These are phyloP conservation scores for Phytophthora pistaciae DNA, from an alignment of 352 stramenopile genomes.

Conservation along the genomic window DNA sequence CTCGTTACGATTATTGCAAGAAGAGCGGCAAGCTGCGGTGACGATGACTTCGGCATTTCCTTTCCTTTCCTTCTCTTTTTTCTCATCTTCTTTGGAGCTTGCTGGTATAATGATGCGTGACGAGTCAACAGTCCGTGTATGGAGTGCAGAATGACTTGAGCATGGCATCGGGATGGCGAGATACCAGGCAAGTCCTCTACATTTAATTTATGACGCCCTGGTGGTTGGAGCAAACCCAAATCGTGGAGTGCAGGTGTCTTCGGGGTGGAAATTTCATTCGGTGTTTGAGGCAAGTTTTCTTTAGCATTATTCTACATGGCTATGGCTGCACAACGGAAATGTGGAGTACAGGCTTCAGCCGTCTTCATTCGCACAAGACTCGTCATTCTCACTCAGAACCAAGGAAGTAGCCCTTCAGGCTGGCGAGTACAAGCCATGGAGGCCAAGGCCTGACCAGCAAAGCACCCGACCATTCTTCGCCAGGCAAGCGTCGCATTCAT, in stretches of 20 bases:
- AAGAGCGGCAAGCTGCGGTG: background rate
- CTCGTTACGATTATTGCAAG: background rate
- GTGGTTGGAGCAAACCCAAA: background rate
- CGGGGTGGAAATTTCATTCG: background rate
- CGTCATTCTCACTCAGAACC: too few species aligned
- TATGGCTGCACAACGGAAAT: background rate
- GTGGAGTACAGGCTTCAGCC: background rate
- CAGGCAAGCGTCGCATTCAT: constrained; percentile 8
- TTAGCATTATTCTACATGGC: background rate
- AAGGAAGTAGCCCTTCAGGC: too few species aligned
- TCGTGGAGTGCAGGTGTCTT: background rate
- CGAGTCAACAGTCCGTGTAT: background rate
- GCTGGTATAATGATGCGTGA: too few species aligned
- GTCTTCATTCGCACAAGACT: background rate
- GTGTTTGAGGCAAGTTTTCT: background rate
- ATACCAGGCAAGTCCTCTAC: background rate
- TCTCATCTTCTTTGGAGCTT: background rate
- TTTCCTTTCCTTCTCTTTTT: background rate
- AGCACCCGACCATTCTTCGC: background rate
- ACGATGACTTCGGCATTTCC: too few species aligned
- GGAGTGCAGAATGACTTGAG: background rate
- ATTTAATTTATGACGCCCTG: background rate
- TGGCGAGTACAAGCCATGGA: too few species aligned
- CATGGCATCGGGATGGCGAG: background rate
- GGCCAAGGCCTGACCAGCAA: background rate